Percentiles rank a stretch among this genome's conserved stretches.
Evolutionary conservation across 1,284 basidiomycete species (phyloP).

Genomic region (Ustilago hordei): DNA sequence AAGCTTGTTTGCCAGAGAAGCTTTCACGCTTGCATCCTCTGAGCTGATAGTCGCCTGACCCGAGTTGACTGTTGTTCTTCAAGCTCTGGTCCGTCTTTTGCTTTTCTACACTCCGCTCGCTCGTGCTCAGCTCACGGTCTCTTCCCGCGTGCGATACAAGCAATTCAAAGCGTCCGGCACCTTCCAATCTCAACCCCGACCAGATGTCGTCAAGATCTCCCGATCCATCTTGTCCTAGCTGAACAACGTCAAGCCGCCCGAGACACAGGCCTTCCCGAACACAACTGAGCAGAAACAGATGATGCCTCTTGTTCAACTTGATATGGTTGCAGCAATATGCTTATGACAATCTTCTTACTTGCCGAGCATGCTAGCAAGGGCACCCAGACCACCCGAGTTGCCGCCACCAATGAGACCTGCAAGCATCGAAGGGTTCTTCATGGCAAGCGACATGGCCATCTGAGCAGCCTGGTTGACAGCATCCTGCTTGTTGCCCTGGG

Average conservation of each 20-base stretch:
- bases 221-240: too few species aligned
- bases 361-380: slow-evolving; percentile 46
- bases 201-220: too few species aligned
- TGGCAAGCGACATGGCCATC: slow-evolving; percentile 65
- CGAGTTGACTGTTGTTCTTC: slow-evolving; percentile 1
- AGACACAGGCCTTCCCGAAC: too few species aligned
- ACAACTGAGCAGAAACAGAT: too few species aligned
- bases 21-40: background rate
- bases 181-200: background rate
- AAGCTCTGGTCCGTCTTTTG: background rate
- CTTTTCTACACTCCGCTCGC: slow-evolving; percentile 5
- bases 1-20: background rate
- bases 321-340: background rate
- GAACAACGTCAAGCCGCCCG: too few species aligned
- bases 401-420: slow-evolving; percentile 55
- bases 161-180: background rate
- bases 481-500: slow-evolving; percentile 66
- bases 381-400: slow-evolving; percentile 52
- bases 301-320: background rate
- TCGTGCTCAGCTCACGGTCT: background rate
- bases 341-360: slow-evolving; percentile 16
- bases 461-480: slow-evolving; percentile 68
- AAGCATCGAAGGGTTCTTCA: slow-evolving; percentile 60
- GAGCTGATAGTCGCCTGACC: background rate
- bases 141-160: slow-evolving; percentile 2